Evolutionary conservation across 2,329 filamentous ascomycete genomes (phyloP).

Genomic region (Cladosporium sp.): DNA sequence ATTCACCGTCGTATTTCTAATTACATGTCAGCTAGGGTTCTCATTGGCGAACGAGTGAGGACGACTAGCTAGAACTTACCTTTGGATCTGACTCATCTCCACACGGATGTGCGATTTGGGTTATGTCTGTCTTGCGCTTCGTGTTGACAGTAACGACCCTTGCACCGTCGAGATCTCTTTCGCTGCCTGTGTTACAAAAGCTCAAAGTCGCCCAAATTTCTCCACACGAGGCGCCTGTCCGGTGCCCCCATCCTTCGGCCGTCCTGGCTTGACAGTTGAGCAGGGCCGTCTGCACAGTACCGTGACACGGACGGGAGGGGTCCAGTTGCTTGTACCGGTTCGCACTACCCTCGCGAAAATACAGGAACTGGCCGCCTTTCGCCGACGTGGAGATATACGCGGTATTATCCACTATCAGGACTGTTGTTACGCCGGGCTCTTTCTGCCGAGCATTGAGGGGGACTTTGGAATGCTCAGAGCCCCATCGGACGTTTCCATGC

Average conservation of each 20-base stretch:
- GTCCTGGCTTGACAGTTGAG: background rate
- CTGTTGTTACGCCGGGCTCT: slow-evolving; percentile 1
- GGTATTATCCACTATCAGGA: slow-evolving; percentile 4
- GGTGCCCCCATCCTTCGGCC: background rate
- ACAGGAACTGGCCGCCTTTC: slow-evolving; percentile 2
- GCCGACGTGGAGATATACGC: slow-evolving; percentile 6
- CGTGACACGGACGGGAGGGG: background rate
- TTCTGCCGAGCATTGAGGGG: background rate
- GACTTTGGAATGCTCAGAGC: background rate
- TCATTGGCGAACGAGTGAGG: background rate
- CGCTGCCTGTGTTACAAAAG: background rate
- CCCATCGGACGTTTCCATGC: no score
- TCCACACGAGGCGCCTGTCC: background rate
- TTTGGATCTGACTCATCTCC: background rate
- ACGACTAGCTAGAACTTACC: background rate
- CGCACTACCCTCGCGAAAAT: background rate
- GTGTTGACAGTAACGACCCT: background rate
- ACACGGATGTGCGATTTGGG: background rate
- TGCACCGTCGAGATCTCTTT: background rate
- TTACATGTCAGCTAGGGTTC: background rate
- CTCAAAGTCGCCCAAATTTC: background rate
- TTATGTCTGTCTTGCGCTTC: background rate
- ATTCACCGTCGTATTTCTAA: background rate
- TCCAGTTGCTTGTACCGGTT: no score
- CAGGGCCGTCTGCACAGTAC: background rate